Evolutionary conservation across 176 grass and related monocot species (phyloP).

Genomic region (Areca catechu): DNA sequence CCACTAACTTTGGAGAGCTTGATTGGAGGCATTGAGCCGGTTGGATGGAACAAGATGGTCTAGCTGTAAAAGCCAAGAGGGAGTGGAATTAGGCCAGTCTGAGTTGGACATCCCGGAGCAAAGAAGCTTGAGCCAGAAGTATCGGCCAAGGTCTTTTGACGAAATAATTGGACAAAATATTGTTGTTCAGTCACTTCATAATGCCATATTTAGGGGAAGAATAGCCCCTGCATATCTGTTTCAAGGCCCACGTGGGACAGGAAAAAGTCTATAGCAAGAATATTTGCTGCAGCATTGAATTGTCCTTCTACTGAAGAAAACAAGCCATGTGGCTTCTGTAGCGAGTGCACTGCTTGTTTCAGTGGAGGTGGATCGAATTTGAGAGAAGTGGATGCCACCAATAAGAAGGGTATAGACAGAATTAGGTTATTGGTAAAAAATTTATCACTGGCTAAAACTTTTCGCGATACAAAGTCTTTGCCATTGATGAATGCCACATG

Average conservation of each 20-base stretch:
- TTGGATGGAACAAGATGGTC: constrained; percentile 90
- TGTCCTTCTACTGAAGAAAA: constrained; percentile 44
- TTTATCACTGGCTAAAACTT: constrained; percentile 48
- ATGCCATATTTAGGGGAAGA: constrained; percentile 62
- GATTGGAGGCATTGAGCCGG: constrained; percentile 75
- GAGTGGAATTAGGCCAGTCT: constrained; percentile 19
- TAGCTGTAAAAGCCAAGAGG: constrained; percentile 77
- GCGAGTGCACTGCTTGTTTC: constrained; percentile 42
- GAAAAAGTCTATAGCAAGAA: constrained; percentile 68
- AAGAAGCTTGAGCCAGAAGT: constrained; percentile 92
- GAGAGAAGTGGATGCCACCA: constrained; percentile 72
- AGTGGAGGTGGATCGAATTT: constrained; percentile 43
- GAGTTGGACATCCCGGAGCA: constrained; percentile 30
- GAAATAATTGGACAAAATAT: constrained; percentile 89
- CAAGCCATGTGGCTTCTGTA: constrained; percentile 75
- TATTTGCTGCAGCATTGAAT: constrained; percentile 62
- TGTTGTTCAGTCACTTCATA: constrained; percentile 66
- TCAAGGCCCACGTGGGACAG: constrained; percentile 86
- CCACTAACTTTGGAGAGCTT: constrained; percentile 70
- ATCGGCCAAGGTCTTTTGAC: constrained; percentile 64
- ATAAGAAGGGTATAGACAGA: constrained; percentile 47
- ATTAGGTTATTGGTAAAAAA: constrained; percentile 65
- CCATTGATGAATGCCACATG: constrained; percentile 57
- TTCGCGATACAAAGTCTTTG: constrained; percentile 71
- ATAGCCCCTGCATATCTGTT: constrained; percentile 84